Evolutionary conservation across 2,329 filamentous ascomycete genomes (phyloP), one percentile per base, ranked within the genome.

Genomic region (Myriosclerotinia scirpicola): DNA sequence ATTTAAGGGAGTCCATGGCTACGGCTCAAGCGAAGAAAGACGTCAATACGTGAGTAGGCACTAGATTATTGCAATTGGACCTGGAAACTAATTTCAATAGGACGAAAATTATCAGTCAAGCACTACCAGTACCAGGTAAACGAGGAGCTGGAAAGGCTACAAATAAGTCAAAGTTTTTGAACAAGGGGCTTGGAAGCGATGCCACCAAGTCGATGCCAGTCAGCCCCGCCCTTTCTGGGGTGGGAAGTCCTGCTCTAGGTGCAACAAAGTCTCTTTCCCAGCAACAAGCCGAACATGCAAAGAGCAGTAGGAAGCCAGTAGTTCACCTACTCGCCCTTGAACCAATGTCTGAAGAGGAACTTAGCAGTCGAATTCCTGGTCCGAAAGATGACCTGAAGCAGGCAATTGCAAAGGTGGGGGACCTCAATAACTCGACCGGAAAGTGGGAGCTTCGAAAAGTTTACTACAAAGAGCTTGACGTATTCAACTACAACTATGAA

Each of bases 381-480:
- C 73, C 72, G 6, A 80, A 82, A 44, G 77, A 81, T 22, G 86
- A 88, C n/a, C 82, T 88, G 70, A 80, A 80, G 65, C 75, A 78
- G 3, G 82, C 82, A 0, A 76, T 89, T 15, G 79, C 83, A 59
- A 89, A 88, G 76, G 56, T 60, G 14, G 77, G 81, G n/a, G 86
- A 88, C 20, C 82, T 89, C 70, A 80, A 80, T 5, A 7, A 17
- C 30, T 75, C 79, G 2, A 78, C 78, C 5, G 80, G 84, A 68
- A 85, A 81, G 70, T 89, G 84, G 81, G 77, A 79, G 44, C 76
- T 89, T 71, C 82, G 83, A 68, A 86, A 84, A 76, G 77, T 80
- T 34, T 85, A 81, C 69, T 89, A 83, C 82, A 87, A 83, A 75
- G 87, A 89, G 70, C 80, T 89, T 17, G 86, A 89, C 70, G 84